Conservation (phyloP, 2,329 filamentous ascomycete genomes). For the Fusarium cicatricum region DNA sequence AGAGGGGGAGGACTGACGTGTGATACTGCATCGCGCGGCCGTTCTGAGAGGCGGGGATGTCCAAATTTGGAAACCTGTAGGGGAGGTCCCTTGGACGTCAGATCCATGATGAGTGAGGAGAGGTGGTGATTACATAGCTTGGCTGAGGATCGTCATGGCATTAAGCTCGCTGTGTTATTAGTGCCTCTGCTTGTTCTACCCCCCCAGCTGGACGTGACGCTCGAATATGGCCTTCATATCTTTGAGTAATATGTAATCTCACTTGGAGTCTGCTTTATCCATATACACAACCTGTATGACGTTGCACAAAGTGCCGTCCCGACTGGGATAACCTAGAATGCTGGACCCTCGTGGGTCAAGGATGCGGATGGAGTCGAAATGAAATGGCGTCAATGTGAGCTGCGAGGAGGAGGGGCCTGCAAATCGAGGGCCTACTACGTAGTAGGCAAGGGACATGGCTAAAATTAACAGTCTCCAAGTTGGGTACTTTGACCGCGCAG, state of each 20-base stretch:
- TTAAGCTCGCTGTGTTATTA: too few species aligned
- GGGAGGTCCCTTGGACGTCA: slow-evolving; percentile 8
- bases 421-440: slow-evolving; percentile 9
- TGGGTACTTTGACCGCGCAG: not conserved
- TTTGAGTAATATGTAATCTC: not conserved
- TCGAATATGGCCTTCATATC: too few species aligned
- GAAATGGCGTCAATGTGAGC: slow-evolving; percentile 16
- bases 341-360: slow-evolving; percentile 6
- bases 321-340: not conserved
- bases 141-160: not conserved
- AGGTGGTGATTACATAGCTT: not conserved
- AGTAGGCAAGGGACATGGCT: slow-evolving; percentile 14
- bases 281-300: not conserved
- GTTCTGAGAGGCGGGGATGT: slow-evolving; percentile 10
- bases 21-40: slow-evolving; percentile 22
- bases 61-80: slow-evolving; percentile 31
- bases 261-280: too few species aligned
- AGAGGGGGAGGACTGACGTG: slow-evolving; percentile 29
- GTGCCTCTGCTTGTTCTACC: too few species aligned
- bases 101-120: slow-evolving; percentile 19
- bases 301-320: slow-evolving; percentile 8
- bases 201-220: too few species aligned
- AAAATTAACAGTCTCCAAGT: slow-evolving; percentile 3
- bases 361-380: slow-evolving; percentile 16
- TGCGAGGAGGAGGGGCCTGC: slow-evolving; percentile 15